phyloP scores from a whole-genome alignment of 345 rosid species.

The Salix koriyanagi region DNA sequence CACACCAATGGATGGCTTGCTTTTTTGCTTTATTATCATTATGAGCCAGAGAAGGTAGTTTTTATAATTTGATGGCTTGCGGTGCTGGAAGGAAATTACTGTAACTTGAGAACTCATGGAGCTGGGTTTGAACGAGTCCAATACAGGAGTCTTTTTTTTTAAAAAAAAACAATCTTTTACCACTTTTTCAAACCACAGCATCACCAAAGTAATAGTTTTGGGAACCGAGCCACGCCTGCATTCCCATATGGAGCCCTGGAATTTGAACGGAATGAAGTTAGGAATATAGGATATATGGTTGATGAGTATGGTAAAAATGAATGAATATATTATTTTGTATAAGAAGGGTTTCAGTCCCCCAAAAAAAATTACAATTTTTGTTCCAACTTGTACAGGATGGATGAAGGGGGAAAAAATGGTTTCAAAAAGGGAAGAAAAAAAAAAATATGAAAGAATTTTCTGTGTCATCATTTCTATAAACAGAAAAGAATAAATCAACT shows the following conservation, averaged over 20 bases:
- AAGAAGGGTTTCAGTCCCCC: constrained; percentile 22
- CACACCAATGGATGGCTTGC: not conserved
- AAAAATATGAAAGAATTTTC: constrained; percentile 41
- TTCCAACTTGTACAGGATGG: constrained; percentile 12
- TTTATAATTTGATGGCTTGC: not conserved
- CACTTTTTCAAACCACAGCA: no score
- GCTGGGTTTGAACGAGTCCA: no score
- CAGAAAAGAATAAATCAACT: constrained; percentile 53
- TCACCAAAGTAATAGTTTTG: no score
- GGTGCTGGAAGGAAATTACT: not conserved
- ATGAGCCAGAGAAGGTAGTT: not conserved
- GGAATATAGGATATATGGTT: no score
- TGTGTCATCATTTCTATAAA: constrained; percentile 51
- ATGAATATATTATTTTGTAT: constrained; percentile 4
- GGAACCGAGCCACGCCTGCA: no score
- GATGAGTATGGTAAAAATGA: not conserved
- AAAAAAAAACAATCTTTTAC: no score
- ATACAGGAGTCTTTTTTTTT: no score
- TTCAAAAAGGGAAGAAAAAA: constrained; percentile 10
- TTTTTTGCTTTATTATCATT: not conserved
- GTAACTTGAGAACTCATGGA: no score
- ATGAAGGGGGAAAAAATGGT: not conserved
- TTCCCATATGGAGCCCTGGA: no score
- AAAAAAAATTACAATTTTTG: constrained; percentile 18
- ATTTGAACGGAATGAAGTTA: no score